Conservation (phyloP, 2,329 filamentous ascomycete species). For the Diaporthe citri region DNA sequence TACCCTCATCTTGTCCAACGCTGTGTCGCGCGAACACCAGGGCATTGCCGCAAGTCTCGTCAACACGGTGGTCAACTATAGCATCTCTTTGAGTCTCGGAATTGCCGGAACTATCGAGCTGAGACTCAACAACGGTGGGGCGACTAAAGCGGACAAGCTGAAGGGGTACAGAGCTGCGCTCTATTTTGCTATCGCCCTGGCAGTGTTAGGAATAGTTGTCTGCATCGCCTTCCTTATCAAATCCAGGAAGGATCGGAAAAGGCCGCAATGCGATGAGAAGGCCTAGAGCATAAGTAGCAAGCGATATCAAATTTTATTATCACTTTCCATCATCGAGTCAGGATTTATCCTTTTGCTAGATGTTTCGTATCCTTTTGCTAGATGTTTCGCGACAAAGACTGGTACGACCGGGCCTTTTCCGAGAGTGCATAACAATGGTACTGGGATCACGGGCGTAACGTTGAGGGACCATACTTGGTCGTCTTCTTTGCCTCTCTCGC, state of each 20-base stretch:
- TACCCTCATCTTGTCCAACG: conserved; percentile 62
- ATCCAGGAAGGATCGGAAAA: not conserved
- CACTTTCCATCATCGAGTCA: too few relatives aligned
- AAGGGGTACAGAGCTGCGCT: conserved; percentile 40
- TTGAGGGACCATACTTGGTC: too few relatives aligned
- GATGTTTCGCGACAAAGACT: too few relatives aligned
- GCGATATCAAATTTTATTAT: too few relatives aligned
- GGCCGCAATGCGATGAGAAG: not conserved
- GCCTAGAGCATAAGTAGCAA: not conserved
- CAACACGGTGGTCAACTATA: conserved; percentile 69
- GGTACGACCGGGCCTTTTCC: too few relatives aligned
- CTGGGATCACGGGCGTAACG: too few relatives aligned
- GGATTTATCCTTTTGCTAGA: too few relatives aligned
- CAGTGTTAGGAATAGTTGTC: conserved; percentile 37
- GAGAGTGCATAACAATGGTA: too few relatives aligned
- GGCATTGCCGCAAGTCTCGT: conserved; percentile 57
- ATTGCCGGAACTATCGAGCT: conserved; percentile 66
- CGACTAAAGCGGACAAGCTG: conserved; percentile 36
- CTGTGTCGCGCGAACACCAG: conserved; percentile 45
- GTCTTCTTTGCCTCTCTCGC: too few relatives aligned
- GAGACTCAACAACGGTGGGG: conserved; percentile 50
- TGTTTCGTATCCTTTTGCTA: too few relatives aligned
- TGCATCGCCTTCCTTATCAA: conserved; percentile 39
- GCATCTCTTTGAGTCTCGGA: conserved; percentile 65
- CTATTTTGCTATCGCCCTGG: conserved; percentile 42